These are phyloP conservation scores for Diophrys appendiculata DNA, from an alignment of 73 alveolate genomes.

Conservation along the genomic window DNA sequence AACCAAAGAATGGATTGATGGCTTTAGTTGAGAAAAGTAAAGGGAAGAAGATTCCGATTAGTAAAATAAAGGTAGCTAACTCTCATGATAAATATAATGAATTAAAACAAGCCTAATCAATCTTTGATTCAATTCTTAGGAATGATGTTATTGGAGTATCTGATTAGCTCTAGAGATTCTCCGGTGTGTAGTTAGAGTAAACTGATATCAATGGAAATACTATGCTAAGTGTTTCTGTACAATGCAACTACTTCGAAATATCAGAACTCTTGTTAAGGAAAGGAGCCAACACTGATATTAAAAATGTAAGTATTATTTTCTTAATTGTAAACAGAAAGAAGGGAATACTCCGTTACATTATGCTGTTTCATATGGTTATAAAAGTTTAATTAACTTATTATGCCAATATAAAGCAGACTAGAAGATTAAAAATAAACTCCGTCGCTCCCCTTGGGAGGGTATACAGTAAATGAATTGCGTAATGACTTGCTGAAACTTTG, in stretches of 20 bases:
- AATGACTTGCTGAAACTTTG: no score
- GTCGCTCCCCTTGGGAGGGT: background rate
- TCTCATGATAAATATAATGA: background rate
- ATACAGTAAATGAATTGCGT: no score
- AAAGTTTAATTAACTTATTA: background rate
- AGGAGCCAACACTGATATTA: background rate
- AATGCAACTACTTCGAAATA: background rate
- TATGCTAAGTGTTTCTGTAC: background rate
- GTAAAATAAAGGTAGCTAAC: no score
- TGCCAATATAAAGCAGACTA: background rate
- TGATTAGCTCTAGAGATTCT: background rate
- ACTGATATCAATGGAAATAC: background rate
- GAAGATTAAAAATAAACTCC: background rate
- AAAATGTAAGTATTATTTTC: background rate
- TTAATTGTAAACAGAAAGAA: background rate
- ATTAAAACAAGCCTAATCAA: background rate
- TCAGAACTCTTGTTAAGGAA: background rate
- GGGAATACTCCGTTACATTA: conserved; percentile 1
- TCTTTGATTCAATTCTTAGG: background rate
- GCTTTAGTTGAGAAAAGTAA: no score
- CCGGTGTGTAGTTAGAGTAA: background rate
- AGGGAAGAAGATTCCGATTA: no score
- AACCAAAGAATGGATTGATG: no score
- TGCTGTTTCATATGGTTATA: background rate
- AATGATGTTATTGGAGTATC: no score